Percentiles rank a stretch among this genome's conserved stretches.
These are phyloP conservation scores for Cercospora sp. DNA, from an alignment of 2,329 filamentous ascomycete genomes.

Conservation along the genomic window DNA sequence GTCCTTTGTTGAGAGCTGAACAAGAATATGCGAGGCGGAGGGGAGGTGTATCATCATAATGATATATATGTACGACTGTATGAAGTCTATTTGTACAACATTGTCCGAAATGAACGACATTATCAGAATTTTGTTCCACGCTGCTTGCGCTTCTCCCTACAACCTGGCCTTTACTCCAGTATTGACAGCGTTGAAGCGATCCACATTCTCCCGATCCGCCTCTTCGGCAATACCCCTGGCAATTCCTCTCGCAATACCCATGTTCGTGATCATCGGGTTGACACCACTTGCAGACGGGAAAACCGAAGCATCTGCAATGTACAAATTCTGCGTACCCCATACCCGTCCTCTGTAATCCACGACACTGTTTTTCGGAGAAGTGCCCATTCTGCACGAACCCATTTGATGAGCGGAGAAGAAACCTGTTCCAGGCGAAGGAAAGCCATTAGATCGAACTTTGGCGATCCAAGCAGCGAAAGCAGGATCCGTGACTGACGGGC, in stretches of 20 bases:
- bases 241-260: constrained; percentile 70
- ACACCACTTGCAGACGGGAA: constrained; percentile 76
- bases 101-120: not conserved
- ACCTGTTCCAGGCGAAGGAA: constrained; percentile 53
- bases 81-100: not conserved
- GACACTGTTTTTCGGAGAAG: constrained; percentile 44
- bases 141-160: not conserved
- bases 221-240: constrained; percentile 54
- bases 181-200: constrained; percentile 8
- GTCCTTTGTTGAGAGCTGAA: constrained; percentile 12
- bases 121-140: not conserved
- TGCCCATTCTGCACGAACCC: constrained; percentile 74
- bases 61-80: not conserved
- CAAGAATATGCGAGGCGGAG: constrained; percentile 3
- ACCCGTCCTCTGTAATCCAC: constrained; percentile 51
- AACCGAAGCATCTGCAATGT: constrained; percentile 72
- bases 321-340: constrained; percentile 67
- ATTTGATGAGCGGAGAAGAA: constrained; percentile 78
- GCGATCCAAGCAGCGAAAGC: constrained; percentile 64
- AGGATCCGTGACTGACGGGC: constrained; percentile 54
- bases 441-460: constrained; percentile 51
- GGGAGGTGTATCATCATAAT: not conserved
- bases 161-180: constrained; percentile 13
- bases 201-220: not conserved
- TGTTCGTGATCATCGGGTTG: constrained; percentile 78